A percentile compares a stretch with the other conserved stretches of the same genome.
Conservation (phyloP, 2,329 filamentous ascomycete species). For the Fonsecaea pedrosoi region DNA sequence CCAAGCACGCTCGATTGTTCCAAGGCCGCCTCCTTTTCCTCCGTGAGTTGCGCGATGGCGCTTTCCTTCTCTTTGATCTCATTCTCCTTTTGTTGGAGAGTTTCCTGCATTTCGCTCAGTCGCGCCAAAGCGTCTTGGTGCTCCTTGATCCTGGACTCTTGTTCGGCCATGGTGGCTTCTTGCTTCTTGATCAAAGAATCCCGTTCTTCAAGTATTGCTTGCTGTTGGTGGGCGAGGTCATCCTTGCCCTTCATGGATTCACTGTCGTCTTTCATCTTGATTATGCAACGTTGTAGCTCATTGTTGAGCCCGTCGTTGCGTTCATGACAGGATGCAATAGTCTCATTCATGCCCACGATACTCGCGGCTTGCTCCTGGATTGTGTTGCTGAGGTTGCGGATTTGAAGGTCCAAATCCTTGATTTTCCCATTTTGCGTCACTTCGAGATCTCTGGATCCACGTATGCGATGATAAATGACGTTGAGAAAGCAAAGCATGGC, state of each 20-base stretch:
- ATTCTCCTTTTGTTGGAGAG: not conserved
- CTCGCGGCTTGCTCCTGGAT: too few species aligned
- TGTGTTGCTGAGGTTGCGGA: too few species aligned
- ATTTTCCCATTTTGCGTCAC: too few species aligned
- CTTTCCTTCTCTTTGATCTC: conserved; percentile 5
- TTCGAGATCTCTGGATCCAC: too few species aligned
- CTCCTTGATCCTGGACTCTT: not conserved
- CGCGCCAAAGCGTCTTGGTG: not conserved
- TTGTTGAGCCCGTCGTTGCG: not conserved
- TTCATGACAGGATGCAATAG: not conserved
- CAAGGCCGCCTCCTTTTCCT: not conserved
- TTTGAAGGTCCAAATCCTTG: too few species aligned
- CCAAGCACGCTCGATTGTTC: not conserved
- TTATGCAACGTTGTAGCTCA: not conserved
- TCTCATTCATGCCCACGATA: not conserved
- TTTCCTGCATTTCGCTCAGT: not conserved
- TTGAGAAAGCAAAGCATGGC: not conserved
- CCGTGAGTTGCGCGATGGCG: not conserved
- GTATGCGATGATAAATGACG: not conserved
- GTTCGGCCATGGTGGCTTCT: not conserved
- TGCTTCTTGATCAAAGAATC: conserved; percentile 1
- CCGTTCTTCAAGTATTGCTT: not conserved
- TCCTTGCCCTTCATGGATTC: not conserved
- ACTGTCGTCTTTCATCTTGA: not conserved
- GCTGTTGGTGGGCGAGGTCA: not conserved